Conservation (phyloP, 2,329 filamentous ascomycete species). For the Aspergillus arachidicola region DNA sequence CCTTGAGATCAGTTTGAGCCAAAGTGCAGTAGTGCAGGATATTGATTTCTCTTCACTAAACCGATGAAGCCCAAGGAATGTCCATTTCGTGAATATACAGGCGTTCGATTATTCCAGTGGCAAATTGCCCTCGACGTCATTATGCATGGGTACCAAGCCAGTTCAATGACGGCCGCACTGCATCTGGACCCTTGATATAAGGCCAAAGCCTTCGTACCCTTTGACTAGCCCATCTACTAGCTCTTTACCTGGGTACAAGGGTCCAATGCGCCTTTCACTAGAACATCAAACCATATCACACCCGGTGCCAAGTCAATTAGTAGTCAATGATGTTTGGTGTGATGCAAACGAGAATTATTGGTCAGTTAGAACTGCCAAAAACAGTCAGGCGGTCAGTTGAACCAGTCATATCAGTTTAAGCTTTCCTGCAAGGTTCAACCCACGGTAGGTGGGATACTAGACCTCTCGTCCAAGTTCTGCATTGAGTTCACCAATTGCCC, state of each 20-base stretch:
- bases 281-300: not conserved
- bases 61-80: accelerated
- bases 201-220: not conserved
- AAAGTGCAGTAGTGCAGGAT: too few species aligned
- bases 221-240: not conserved
- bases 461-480: not conserved
- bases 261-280: not conserved
- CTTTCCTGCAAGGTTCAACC: not conserved
- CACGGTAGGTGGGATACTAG: not conserved
- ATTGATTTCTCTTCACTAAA: too few species aligned
- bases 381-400: too few species aligned
- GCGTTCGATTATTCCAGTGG: too few species aligned
- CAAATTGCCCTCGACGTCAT: too few species aligned
- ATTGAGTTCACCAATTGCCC: not conserved
- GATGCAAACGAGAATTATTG: not conserved
- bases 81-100: too few species aligned
- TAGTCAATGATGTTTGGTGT: not conserved
- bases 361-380: not conserved
- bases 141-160: too few species aligned
- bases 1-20: too few species aligned
- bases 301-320: too few species aligned
- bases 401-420: not conserved
- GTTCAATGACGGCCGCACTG: not conserved
- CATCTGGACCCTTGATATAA: not conserved
- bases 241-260: not conserved